Evolutionary conservation across 2,329 filamentous ascomycete species (phyloP).

Genomic region (Claviceps sp.): DNA sequence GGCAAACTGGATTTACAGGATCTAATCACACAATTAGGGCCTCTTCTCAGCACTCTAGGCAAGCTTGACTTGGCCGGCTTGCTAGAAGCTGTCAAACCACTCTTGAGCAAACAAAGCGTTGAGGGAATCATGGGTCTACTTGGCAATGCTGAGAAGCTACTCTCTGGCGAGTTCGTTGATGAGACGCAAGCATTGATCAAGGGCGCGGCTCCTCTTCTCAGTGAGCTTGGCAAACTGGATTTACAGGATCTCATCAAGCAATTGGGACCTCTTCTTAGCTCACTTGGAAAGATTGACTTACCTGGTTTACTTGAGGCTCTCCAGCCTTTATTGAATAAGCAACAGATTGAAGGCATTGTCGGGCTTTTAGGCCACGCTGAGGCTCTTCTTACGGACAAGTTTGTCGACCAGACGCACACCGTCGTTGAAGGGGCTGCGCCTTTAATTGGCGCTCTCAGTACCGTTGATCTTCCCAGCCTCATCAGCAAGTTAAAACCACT

Average conservation of each 20-base stretch:
- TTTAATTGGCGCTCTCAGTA: constrained; percentile 20
- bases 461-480: constrained; percentile 21
- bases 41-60: constrained; percentile 18
- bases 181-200: constrained; percentile 16
- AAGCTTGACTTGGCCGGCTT: constrained; percentile 20
- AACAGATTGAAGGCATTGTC: constrained; percentile 20
- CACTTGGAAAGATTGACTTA: constrained; percentile 19
- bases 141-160: constrained; percentile 16
- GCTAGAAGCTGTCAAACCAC: constrained; percentile 14
- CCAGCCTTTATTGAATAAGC: constrained; percentile 20
- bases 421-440: constrained; percentile 24
- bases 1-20: constrained; percentile 13
- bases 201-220: constrained; percentile 15
- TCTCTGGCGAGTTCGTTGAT: constrained; percentile 16
- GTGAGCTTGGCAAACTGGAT: constrained; percentile 13
- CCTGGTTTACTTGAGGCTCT: constrained; percentile 20
- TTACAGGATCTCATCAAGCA: constrained; percentile 16
- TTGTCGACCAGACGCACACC: constrained; percentile 17
- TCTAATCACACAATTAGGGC: constrained; percentile 15
- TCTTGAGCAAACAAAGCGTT: constrained; percentile 16
- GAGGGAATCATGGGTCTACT: constrained; percentile 19
- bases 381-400: constrained; percentile 17
- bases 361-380: constrained; percentile 23
- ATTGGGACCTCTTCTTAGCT: constrained; percentile 17
- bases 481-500: constrained; percentile 18